Base-by-base conservation (phyloP, 176 grass and related monocot species). In the Ampelocalamus luodianensis region DNA sequence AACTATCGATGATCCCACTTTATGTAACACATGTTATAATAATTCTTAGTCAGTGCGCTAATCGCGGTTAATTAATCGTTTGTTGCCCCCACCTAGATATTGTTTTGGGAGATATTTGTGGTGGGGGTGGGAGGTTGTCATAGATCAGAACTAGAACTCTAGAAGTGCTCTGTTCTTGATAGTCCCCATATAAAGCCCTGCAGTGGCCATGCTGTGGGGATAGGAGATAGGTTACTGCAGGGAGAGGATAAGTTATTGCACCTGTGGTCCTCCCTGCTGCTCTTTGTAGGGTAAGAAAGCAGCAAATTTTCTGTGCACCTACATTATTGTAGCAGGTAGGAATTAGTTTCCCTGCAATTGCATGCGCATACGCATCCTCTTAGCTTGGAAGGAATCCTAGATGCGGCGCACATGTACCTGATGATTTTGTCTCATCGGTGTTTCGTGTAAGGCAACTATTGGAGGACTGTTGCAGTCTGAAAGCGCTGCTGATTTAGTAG, bases 251-350 rank as follows among this genome's bases (percentile, higher is more conserved):
- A 43, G 24, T 55, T 16, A 74, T 77, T 86, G 72, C 64, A 72
- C 45, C 65, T 18, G 46, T 60, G 72, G 72, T 83, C 88, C 66
- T 82, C 74, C 34, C 15, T 82, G 14, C 27, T 65, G 36, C 72
- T 34, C 34, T 34, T 55, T 36, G 64, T 49, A 90, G 59, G 73
- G 66, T 65, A 82, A 29, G 65, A 74, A 67, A 68, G 65, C 29
- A 54, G 71, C 56, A 15, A 71, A 17, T 69, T 86, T 86, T 45
- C 48, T 71, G 38, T 44, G 54, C 15, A 18, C 51, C 72, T 27
- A 5, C 79, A 78, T 86, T 60, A 66, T 72, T 78, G 79, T 58
- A 82, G 83, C 79, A 12, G 56, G 84, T 26, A 83, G 83, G 68
- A 82, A 66, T 83, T 73, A 20, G 66, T 74, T 87, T 44, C 23